A percentile compares a stretch with the other conserved stretches of the same genome.
Evolutionary conservation across 2,329 filamentous ascomycete species (phyloP).

Genomic region (Sarocladiaceae sp.): DNA sequence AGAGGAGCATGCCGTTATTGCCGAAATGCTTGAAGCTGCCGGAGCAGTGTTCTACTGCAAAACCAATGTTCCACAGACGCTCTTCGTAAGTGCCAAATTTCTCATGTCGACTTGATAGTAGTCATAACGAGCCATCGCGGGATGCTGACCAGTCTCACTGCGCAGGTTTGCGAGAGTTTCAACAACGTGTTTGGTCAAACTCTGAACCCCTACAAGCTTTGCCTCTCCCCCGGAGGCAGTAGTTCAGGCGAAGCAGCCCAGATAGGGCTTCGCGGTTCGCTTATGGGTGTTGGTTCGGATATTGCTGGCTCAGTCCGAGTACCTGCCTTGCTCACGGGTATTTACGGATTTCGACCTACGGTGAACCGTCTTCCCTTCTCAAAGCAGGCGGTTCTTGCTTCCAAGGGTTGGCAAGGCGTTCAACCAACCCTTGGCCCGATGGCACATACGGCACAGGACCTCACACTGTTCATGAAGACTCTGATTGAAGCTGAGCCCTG

Average conservation of each 20-base stretch:
- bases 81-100: constrained; percentile 25
- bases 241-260: constrained; percentile 52
- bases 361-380: constrained; percentile 22
- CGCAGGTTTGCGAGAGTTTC: constrained; percentile 22
- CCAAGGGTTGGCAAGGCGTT: constrained; percentile 32
- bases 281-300: constrained; percentile 39
- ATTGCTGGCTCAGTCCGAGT: constrained; percentile 41
- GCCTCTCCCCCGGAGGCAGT: constrained; percentile 58
- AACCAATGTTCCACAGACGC: constrained; percentile 61
- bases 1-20: constrained; percentile 52
- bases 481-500: constrained; percentile 35
- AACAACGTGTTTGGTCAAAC: constrained; percentile 62
- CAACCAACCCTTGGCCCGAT: constrained; percentile 19
- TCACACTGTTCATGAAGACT: constrained; percentile 32
- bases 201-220: constrained; percentile 58
- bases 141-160: not conserved
- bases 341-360: constrained; percentile 38
- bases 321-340: constrained; percentile 39
- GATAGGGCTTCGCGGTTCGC: constrained; percentile 34
- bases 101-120: not conserved
- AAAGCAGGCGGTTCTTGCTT: constrained; percentile 10
- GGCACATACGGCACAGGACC: constrained; percentile 24
- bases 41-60: constrained; percentile 66
- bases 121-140: not conserved
- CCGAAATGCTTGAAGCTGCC: constrained; percentile 46